A percentile compares a stretch with the other conserved stretches of the same genome.
Evolutionary conservation across 2,329 filamentous ascomycete genomes (phyloP).

Genomic region (Botrytis fragariae): DNA sequence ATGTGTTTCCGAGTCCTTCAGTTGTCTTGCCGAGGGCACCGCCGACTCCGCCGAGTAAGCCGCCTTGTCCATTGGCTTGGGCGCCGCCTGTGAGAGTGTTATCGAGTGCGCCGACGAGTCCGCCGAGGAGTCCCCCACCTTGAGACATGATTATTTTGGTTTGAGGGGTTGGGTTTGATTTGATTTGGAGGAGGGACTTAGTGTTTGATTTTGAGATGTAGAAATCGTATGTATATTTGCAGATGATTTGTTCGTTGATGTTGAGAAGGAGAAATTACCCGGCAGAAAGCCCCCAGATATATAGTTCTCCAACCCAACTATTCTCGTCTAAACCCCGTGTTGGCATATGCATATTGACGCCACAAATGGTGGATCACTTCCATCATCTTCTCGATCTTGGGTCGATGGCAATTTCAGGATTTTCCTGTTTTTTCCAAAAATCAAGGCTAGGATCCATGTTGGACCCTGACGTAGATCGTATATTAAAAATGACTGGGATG

Average conservation of each 20-base stretch:
- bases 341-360: slow-evolving; percentile 14
- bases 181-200: neutral
- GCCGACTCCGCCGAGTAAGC: slow-evolving; percentile 39
- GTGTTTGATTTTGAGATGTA: neutral
- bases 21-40: slow-evolving; percentile 40
- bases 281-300: neutral
- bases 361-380: slow-evolving; percentile 7
- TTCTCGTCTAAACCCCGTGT: neutral
- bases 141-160: slow-evolving; percentile 14
- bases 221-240: neutral
- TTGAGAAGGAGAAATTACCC: neutral
- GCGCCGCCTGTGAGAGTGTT: slow-evolving; percentile 43
- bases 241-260: neutral
- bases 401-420: neutral
- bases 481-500: slow-evolving; percentile 7
- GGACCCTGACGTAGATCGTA: slow-evolving; percentile 14
- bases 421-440: slow-evolving; percentile 10
- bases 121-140: slow-evolving; percentile 21
- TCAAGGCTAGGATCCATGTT: slow-evolving; percentile 12
- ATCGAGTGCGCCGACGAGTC: slow-evolving; percentile 38
- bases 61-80: slow-evolving; percentile 41
- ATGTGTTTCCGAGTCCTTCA: slow-evolving; percentile 39
- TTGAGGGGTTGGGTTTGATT: neutral
- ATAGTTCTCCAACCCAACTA: neutral
- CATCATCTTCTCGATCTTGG: slow-evolving; percentile 5